These are phyloP conservation scores for Zarea fungicola DNA, from an alignment of 2,329 filamentous ascomycete species.

Conservation along the genomic window DNA sequence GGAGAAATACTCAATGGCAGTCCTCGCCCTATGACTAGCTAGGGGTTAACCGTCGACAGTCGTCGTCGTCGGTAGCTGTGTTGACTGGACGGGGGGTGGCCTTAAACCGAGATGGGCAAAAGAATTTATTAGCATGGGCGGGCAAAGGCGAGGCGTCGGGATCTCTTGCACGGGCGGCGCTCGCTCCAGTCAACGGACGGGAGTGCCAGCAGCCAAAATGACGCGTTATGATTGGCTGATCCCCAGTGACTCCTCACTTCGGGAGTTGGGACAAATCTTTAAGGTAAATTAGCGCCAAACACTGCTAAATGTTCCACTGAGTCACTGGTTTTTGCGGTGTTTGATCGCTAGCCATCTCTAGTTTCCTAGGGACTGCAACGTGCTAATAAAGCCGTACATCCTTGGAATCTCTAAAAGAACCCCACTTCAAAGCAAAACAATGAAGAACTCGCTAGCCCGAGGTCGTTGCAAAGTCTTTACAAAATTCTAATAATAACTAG, in stretches of 20 bases:
- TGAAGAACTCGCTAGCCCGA: no score
- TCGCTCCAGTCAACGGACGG: background rate
- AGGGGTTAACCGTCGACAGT: background rate
- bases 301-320: no score
- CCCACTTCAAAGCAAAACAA: no score
- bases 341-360: no score
- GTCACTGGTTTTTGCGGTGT: no score
- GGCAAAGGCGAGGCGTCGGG: conserved; percentile 6
- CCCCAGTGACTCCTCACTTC: conserved; percentile 13
- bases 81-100: background rate
- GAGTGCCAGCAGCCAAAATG: conserved; percentile 14
- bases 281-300: no score
- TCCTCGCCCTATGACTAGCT: background rate
- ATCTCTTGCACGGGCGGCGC: conserved; percentile 5
- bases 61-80: conserved; percentile 4
- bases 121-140: conserved; percentile 13
- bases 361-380: no score
- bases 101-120: conserved; percentile 16
- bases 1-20: conserved; percentile 4
- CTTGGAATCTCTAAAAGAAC: no score
- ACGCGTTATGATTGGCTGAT: conserved; percentile 20
- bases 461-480: no score
- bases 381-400: no score
- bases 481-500: no score
- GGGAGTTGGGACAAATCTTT: no score